Conservation (phyloP, 2,329 filamentous ascomycete genomes). For the Thielaviopsis euricoi region DNA sequence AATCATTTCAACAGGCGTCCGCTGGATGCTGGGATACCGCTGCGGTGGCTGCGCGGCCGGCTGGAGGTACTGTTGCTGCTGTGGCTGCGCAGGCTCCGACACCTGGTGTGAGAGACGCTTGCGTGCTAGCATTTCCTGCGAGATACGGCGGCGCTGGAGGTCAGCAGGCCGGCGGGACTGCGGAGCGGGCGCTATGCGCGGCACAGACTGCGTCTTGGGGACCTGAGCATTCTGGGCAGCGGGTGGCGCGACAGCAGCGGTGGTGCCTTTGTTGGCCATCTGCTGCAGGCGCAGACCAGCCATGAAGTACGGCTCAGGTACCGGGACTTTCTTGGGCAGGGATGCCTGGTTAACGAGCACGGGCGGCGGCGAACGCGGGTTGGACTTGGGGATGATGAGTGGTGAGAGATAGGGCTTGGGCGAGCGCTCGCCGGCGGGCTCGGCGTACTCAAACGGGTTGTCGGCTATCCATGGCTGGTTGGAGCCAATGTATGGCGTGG, state of each 20-base stretch:
- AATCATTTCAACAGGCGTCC: constrained; percentile 2
- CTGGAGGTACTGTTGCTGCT: background rate
- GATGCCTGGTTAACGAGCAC: background rate
- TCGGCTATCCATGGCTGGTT: constrained; percentile 9
- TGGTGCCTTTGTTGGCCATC: background rate
- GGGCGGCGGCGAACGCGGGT: background rate
- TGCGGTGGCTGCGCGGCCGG: background rate
- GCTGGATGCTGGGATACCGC: background rate
- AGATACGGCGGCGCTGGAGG: background rate
- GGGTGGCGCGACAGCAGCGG: background rate
- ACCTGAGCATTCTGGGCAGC: background rate
- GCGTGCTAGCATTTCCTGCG: background rate
- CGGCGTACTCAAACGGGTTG: constrained; percentile 2
- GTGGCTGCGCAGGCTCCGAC: background rate
- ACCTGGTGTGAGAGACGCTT: background rate
- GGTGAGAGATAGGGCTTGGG: constrained; percentile 4
- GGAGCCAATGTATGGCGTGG: constrained; percentile 6
- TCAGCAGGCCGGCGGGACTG: too few relatives aligned
- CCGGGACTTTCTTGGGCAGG: background rate
- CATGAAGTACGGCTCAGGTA: constrained; percentile 6
- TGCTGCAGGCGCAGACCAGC: constrained; percentile 8
- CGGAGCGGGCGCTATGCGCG: background rate
- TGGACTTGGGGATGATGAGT: constrained; percentile 5
- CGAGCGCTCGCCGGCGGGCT: background rate
- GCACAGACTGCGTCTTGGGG: background rate